These are phyloP conservation scores for Yamadazyma taylorii DNA, from an alignment of 1,139 yeast species.

Conservation along the genomic window DNA sequence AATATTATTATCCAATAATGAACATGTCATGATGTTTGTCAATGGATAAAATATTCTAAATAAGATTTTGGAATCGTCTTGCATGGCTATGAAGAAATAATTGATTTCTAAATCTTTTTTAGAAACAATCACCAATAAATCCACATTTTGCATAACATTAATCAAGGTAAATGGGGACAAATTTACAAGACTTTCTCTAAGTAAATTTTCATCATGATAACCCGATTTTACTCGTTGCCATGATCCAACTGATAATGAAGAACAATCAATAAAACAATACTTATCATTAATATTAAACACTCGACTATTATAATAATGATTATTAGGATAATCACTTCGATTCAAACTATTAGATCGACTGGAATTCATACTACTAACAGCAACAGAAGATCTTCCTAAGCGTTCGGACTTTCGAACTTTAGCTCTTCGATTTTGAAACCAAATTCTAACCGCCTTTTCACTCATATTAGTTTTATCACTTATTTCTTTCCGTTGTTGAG, in stretches of 20 bases:
- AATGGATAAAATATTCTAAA: constrained; percentile 72
- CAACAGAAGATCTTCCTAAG: constrained; percentile 25
- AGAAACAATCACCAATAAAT: constrained; percentile 63
- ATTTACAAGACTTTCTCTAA: constrained; percentile 51
- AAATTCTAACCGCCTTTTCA: constrained; percentile 87
- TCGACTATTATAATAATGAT: constrained; percentile 5
- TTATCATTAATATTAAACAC: constrained; percentile 60
- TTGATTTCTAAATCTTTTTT: constrained; percentile 70
- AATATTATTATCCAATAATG: constrained; percentile 48
- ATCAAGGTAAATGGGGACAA: constrained; percentile 66
- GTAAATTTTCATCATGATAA: constrained; percentile 39
- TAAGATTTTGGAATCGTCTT: constrained; percentile 63
- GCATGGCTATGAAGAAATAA: constrained; percentile 70
- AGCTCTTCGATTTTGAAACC: constrained; percentile 94
- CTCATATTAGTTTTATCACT: constrained; percentile 81
- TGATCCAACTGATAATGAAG: constrained; percentile 68
- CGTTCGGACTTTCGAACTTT: constrained; percentile 65
- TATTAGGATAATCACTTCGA: constrained; percentile 13
- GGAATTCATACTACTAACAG: constrained; percentile 15
- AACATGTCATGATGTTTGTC: constrained; percentile 44
- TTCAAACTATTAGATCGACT: constrained; percentile 26
- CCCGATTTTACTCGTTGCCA: constrained; percentile 81
- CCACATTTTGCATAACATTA: constrained; percentile 63
- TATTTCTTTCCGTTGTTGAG: constrained; percentile 67
- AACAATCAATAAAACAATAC: constrained; percentile 66